A percentile compares a stretch with the other conserved stretches of the same genome.
Evolutionary conservation across 1,139 yeast species (phyloP).

Genomic region (Geotrichum europaeum): DNA sequence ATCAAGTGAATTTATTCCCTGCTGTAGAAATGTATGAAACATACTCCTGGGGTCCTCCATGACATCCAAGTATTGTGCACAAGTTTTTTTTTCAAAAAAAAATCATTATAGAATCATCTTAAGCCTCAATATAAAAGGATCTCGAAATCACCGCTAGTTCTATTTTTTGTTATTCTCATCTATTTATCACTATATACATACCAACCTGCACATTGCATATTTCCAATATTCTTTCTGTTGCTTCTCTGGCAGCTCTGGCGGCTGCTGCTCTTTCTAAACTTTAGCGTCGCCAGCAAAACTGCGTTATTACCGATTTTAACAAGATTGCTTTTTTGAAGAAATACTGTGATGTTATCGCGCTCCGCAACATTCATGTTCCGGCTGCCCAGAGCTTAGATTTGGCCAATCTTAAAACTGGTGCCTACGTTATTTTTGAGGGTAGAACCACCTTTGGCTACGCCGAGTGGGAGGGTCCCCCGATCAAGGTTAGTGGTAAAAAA

Average conservation of each 20-base stretch:
- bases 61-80: no score
- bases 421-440: background rate
- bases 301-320: background rate
- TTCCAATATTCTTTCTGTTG: background rate
- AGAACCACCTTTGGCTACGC: background rate
- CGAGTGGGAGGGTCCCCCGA: background rate
- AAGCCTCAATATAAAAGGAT: background rate
- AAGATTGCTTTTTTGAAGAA: background rate
- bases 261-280: background rate
- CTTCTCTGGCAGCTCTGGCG: background rate
- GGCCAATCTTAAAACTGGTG: background rate
- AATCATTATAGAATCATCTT: background rate
- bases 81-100: background rate
- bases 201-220: background rate
- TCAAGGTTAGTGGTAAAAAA: background rate
- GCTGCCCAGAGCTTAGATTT: background rate
- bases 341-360: background rate
- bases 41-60: background rate
- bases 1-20: background rate
- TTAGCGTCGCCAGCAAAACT: background rate
- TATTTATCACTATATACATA: background rate
- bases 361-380: background rate
- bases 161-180: background rate
- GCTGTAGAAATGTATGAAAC: background rate
- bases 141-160: background rate